These are phyloP conservation scores for Brettanomyces naardenensis DNA, from an alignment of 805 yeast species.

Conservation along the genomic window DNA sequence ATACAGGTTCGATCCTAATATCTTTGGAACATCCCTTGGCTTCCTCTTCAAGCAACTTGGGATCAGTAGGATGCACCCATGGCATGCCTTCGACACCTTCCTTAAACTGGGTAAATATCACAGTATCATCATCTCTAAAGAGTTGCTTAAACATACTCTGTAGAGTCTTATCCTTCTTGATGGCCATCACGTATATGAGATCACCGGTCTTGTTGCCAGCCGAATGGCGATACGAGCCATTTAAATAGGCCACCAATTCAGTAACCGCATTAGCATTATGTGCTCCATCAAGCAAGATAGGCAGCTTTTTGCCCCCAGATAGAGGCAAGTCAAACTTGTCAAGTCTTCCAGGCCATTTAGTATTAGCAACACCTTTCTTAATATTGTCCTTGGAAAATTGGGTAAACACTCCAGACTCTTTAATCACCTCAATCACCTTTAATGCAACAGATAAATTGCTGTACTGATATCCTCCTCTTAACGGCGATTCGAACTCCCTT, in stretches of 20 bases:
- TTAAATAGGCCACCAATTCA: conserved; percentile 54
- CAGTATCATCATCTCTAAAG: conserved; percentile 36
- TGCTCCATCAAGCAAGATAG: conserved; percentile 77
- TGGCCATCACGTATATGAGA: conserved; percentile 58
- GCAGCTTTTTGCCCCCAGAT: conserved; percentile 13
- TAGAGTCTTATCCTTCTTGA: conserved; percentile 67
- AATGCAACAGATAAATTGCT: conserved; percentile 66
- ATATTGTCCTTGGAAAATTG: conserved; percentile 24
- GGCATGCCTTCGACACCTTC: conserved; percentile 81
- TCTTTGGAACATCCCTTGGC: conserved; percentile 17
- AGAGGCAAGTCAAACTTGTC: conserved; percentile 38
- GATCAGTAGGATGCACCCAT: conserved; percentile 59
- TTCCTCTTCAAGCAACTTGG: conserved; percentile 23
- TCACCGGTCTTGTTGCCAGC: conserved; percentile 7
- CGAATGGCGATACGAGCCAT: conserved; percentile 9
- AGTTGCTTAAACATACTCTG: conserved; percentile 46
- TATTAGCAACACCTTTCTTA: conserved; percentile 41
- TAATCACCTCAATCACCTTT: conserved; percentile 36
- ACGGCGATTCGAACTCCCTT: conserved; percentile 12
- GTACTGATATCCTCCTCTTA: conserved; percentile 67
- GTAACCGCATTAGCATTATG: conserved; percentile 82
- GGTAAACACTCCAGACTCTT: conserved; percentile 14
- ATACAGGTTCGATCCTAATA: conserved; percentile 18
- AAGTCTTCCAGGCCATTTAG: conserved; percentile 84
- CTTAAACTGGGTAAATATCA: conserved; percentile 58